Evolutionary conservation across 148 eudicot genomes (phyloP), one percentile per base, ranked within the genome.

Genomic region (Rhododendron ferrugineum): DNA sequence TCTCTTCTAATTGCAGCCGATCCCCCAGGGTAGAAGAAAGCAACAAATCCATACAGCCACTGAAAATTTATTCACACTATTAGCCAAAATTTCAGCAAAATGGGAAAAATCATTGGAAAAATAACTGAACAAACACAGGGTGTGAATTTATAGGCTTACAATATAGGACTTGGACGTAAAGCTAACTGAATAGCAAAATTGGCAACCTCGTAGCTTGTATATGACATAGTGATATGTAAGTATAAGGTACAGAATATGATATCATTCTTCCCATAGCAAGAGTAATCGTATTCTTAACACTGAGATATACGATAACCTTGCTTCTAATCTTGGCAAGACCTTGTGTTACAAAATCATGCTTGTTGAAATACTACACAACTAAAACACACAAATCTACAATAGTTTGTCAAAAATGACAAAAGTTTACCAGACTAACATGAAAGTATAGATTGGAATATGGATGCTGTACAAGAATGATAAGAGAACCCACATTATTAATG

Each of bases 11-110:
- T 72, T 37, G 82, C 74, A 42, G 88, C 26, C 10, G 86, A 86
- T 58, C 96, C 98, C 26, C 97, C 95, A 0, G 98, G 99, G 88
- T 87, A 96, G 92, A 95, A 94, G 89, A 96, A 96, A 44, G 90
- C 84, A 34, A 94, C 20, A 60, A 96, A 91, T 16, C 99, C 99
- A 54, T 89, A 94, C 32, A 91, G 49, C 98, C 98, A 96, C 98
- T 96, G 99, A 89, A 90, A 68, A 84, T 79, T 37, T 76, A n/a
- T 28, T 11, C 16, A 16, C 50, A 14, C 2, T 42, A 78, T 84
- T 58, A 66, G 28, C 74, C 60, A 84, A 36, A 78, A 73, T 22
- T 36, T 8, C n/a, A 84, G 64, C 4, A 58, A n/a, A 42, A 3
- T 5, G 9, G 78, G 42, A 50, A 20, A 37, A 76, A 52, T 50